A percentile compares a stretch with the other conserved stretches of the same genome.
These are phyloP conservation scores for Sporopachydermia lactativora DNA, from an alignment of 805 yeast species.

Conservation along the genomic window DNA sequence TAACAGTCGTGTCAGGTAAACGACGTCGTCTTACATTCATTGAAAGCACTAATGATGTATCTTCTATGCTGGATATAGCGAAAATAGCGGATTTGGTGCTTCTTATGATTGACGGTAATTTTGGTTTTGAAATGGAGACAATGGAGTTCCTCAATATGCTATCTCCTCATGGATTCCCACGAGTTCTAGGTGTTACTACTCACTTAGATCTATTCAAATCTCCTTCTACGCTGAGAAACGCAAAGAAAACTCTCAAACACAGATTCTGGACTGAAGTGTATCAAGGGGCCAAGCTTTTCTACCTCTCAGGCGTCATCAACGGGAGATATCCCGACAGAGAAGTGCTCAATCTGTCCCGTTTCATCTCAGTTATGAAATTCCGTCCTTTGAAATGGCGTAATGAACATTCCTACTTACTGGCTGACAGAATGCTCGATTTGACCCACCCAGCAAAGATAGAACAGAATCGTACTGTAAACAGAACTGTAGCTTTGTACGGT, in stretches of 20 bases:
- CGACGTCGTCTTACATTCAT: conserved; percentile 83
- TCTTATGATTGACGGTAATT: conserved; percentile 86
- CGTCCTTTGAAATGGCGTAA: conserved; percentile 99
- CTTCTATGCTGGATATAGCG: conserved; percentile 93
- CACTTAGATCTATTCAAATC: conserved; percentile 90
- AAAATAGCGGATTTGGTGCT: conserved; percentile 89
- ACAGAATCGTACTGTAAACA: conserved; percentile 67
- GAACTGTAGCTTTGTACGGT: conserved; percentile 87
- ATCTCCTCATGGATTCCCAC: conserved; percentile 98
- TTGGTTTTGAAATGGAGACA: conserved; percentile 98
- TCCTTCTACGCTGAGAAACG: conserved; percentile 76
- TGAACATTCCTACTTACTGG: conserved; percentile 88
- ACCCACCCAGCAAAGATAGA: conserved; percentile 83
- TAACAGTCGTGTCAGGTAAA: conserved; percentile 93
- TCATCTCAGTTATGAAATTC: conserved; percentile 94
- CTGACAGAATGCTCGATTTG: conserved; percentile 84
- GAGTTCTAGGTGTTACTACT: conserved; percentile 89
- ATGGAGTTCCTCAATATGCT: conserved; percentile 96
- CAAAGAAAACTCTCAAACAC: conserved; percentile 83
- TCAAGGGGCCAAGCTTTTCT: conserved; percentile 93
- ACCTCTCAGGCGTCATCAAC: conserved; percentile 87
- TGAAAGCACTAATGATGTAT: conserved; percentile 85
- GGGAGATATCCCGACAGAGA: conserved; percentile 98
- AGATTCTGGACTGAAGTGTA: conserved; percentile 99
- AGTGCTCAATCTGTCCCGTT: conserved; percentile 78